Conservation (phyloP, 108 stramenopile species). For the Pseudonitzschia pungens region DNA sequence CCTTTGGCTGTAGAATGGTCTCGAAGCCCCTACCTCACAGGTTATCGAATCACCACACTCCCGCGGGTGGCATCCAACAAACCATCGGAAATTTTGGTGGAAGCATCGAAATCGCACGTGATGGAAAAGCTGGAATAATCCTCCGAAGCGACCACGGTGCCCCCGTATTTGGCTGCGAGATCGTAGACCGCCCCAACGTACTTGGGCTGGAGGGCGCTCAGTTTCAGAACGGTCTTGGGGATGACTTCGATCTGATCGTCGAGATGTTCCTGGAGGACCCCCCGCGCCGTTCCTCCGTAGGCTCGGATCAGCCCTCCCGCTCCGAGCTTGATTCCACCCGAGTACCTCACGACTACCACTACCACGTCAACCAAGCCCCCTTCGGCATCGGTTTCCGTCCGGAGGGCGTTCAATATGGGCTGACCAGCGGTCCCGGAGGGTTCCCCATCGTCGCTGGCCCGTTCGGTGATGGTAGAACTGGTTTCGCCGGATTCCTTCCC, state of each 20-base stretch:
- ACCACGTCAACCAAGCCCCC: conserved; percentile 59
- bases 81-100: conserved; percentile 30
- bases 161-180: conserved; percentile 46
- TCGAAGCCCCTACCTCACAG: background rate
- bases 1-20: background rate
- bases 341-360: conserved; percentile 81
- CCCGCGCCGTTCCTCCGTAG: conserved; percentile 73
- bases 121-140: conserved; percentile 55
- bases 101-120: conserved; percentile 50
- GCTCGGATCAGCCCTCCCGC: conserved; percentile 87
- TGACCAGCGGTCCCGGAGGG: conserved; percentile 81
- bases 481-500: conserved; percentile 23
- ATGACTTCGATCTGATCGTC: conserved; percentile 32
- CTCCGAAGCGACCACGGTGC: conserved; percentile 46
- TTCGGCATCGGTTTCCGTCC: background rate
- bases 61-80: conserved; percentile 74
- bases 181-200: conserved; percentile 56
- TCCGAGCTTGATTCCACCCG: conserved; percentile 82
- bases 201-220: conserved; percentile 26
- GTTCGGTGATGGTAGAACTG: conserved; percentile 46
- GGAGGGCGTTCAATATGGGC: conserved; percentile 53
- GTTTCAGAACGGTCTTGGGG: conserved; percentile 44
- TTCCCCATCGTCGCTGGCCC: conserved; percentile 84
- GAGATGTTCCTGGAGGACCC: conserved; percentile 58
- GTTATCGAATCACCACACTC: conserved; percentile 17